These are phyloP conservation scores for Suillus plorans DNA, from an alignment of 768 basidiomycete genomes.

Conservation along the genomic window DNA sequence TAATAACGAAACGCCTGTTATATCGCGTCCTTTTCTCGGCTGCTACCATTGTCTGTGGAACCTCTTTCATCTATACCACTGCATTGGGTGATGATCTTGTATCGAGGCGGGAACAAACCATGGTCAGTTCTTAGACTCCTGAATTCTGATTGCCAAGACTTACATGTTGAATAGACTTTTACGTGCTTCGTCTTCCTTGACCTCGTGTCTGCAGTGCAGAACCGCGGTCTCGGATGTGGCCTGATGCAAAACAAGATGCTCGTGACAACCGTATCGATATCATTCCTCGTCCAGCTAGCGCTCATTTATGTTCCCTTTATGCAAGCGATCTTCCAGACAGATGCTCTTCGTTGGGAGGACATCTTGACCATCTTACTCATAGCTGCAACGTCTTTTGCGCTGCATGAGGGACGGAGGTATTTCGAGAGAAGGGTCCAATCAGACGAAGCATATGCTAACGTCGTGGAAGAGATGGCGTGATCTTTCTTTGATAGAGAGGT, in stretches of 20 bases:
- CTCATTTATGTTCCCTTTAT: slow-evolving; percentile 89
- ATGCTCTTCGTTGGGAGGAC: slow-evolving; percentile 68
- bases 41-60: slow-evolving; percentile 86
- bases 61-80: slow-evolving; percentile 82
- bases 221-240: slow-evolving; percentile 86
- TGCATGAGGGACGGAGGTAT: slow-evolving; percentile 79
- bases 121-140: slow-evolving; percentile 55
- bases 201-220: slow-evolving; percentile 92
- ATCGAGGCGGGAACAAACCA: slow-evolving; percentile 89
- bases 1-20: slow-evolving; percentile 74
- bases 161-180: slow-evolving; percentile 70
- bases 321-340: slow-evolving; percentile 94
- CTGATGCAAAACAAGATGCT: slow-evolving; percentile 88
- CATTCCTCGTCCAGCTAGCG: slow-evolving; percentile 79
- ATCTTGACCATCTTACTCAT: slow-evolving; percentile 67
- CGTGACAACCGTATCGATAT: slow-evolving; percentile 81
- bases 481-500: background rate
- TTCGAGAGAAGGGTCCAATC: slow-evolving; percentile 69
- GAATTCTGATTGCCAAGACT: background rate
- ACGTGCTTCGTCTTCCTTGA: slow-evolving; percentile 97
- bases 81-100: slow-evolving; percentile 82
- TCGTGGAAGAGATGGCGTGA: slow-evolving; percentile 63
- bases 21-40: slow-evolving; percentile 90
- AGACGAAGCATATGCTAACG: slow-evolving; percentile 48
- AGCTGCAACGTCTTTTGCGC: slow-evolving; percentile 57